These are phyloP conservation scores for Monilinia fructicola DNA, from an alignment of 2,329 filamentous ascomycete genomes.

Conservation along the genomic window DNA sequence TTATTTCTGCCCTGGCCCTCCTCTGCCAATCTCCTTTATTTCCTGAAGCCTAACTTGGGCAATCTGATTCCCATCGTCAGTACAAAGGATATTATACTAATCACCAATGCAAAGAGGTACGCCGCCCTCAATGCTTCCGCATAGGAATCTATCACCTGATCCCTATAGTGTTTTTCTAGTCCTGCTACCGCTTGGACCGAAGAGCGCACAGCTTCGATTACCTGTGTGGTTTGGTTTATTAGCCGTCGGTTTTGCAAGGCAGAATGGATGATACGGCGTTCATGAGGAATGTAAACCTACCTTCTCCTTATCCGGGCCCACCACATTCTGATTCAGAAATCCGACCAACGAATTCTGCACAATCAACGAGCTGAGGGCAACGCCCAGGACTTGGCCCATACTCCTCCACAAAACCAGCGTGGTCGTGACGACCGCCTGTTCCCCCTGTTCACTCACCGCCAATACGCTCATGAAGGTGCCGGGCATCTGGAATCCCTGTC, in stretches of 20 bases:
- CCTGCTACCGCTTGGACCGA: conserved; percentile 55
- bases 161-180: conserved; percentile 47
- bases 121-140: conserved; percentile 50
- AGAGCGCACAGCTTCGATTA: conserved; percentile 53
- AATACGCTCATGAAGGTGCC: conserved; percentile 63
- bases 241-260: conserved; percentile 3
- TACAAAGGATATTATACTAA: conserved; percentile 51
- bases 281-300: conserved; percentile 29
- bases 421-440: conserved; percentile 68
- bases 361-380: conserved; percentile 68
- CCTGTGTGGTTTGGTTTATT: conserved; percentile 30
- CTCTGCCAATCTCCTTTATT: conserved; percentile 37
- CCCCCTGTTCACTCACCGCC: conserved; percentile 56
- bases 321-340: conserved; percentile 59
- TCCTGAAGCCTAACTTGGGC: conserved; percentile 51
- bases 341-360: conserved; percentile 68
- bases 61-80: conserved; percentile 55
- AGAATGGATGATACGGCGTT: too few species aligned
- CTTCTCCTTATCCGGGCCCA: conserved; percentile 55
- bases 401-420: conserved; percentile 71
- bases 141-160: conserved; percentile 58
- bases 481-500: conserved; percentile 64
- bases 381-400: conserved; percentile 71
- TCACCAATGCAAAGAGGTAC: conserved; percentile 45
- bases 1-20: too few species aligned